Conservation (phyloP, 345 rosid genomes). For the Turnera subulata region DNA sequence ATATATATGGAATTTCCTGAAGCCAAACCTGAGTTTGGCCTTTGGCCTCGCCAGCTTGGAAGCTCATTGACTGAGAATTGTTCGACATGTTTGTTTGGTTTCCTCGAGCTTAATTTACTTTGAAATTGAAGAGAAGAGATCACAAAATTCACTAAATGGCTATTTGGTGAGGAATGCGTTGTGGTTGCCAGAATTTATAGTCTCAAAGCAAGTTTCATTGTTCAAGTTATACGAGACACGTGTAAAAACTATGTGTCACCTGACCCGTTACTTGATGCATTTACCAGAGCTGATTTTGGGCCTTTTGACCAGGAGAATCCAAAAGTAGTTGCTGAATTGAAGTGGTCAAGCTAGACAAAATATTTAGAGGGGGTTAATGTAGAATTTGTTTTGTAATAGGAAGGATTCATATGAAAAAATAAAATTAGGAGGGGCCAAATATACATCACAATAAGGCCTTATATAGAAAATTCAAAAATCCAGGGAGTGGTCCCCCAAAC, state of each 20-base stretch:
- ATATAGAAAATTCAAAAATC: too few relatives aligned
- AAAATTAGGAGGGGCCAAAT: too few relatives aligned
- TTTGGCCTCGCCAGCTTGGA: slow-evolving; percentile 50
- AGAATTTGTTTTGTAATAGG: too few relatives aligned
- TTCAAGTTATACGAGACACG: background rate
- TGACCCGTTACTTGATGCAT: background rate
- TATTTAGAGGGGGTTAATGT: too few relatives aligned
- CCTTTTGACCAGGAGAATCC: background rate
- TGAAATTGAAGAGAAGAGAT: too few relatives aligned
- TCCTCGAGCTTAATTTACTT: too few relatives aligned
- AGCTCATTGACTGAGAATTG: slow-evolving; percentile 32
- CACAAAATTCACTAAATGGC: too few relatives aligned
- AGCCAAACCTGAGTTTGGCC: slow-evolving; percentile 46
- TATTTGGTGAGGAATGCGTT: background rate
- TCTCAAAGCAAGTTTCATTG: background rate
- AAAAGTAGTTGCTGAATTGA: background rate
- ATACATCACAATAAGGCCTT: too few relatives aligned
- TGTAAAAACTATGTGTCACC: too few relatives aligned
- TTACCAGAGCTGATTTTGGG: background rate
- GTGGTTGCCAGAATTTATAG: slow-evolving; percentile 9
- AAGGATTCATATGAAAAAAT: too few relatives aligned
- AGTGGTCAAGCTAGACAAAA: too few relatives aligned
- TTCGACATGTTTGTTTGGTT: slow-evolving; percentile 10
- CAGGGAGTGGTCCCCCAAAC: too few relatives aligned
- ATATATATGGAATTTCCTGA: background rate